These are phyloP conservation scores for Bipolaris cookei DNA, from an alignment of 2,329 filamentous ascomycete species.

Conservation along the genomic window DNA sequence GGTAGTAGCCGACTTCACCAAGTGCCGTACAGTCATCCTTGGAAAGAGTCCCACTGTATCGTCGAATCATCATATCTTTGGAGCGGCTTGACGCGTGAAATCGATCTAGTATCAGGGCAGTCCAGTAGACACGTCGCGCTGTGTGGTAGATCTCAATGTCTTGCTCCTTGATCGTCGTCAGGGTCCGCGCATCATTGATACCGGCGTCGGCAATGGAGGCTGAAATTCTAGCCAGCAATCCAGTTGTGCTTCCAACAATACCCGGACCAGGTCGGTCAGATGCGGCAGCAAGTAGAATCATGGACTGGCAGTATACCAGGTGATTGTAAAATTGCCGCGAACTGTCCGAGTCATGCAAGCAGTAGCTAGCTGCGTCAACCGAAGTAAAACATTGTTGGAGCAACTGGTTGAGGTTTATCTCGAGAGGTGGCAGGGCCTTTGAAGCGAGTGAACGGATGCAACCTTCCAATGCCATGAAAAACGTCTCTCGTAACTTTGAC, in stretches of 20 bases:
- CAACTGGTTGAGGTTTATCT: slow-evolving; percentile 36
- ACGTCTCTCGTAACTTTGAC: slow-evolving; percentile 44
- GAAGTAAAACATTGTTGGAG: slow-evolving; percentile 38
- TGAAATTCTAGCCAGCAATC: slow-evolving; percentile 42
- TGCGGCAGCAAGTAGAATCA: slow-evolving; percentile 42
- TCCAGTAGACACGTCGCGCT: slow-evolving; percentile 47
- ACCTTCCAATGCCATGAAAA: slow-evolving; percentile 45
- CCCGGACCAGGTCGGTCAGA: slow-evolving; percentile 42
- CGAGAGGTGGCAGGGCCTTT: slow-evolving; percentile 34
- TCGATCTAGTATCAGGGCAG: slow-evolving; percentile 46
- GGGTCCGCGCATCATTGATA: slow-evolving; percentile 39
- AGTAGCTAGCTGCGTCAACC: slow-evolving; percentile 40
- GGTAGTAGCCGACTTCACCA: slow-evolving; percentile 44
- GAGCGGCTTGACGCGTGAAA: slow-evolving; percentile 46
- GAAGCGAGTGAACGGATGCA: slow-evolving; percentile 42
- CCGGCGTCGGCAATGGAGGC: slow-evolving; percentile 40
- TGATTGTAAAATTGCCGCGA: slow-evolving; percentile 42
- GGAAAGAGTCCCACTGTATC: slow-evolving; percentile 39
- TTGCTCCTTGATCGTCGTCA: slow-evolving; percentile 38
- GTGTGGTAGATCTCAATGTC: slow-evolving; percentile 39
- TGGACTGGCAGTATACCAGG: slow-evolving; percentile 43
- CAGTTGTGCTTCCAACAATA: slow-evolving; percentile 35
- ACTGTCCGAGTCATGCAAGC: slow-evolving; percentile 34
- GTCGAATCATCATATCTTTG: slow-evolving; percentile 42
- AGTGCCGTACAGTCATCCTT: slow-evolving; percentile 41